These are phyloP conservation scores for Kodamaea laetipori DNA, from an alignment of 805 yeast species.

Conservation along the genomic window DNA sequence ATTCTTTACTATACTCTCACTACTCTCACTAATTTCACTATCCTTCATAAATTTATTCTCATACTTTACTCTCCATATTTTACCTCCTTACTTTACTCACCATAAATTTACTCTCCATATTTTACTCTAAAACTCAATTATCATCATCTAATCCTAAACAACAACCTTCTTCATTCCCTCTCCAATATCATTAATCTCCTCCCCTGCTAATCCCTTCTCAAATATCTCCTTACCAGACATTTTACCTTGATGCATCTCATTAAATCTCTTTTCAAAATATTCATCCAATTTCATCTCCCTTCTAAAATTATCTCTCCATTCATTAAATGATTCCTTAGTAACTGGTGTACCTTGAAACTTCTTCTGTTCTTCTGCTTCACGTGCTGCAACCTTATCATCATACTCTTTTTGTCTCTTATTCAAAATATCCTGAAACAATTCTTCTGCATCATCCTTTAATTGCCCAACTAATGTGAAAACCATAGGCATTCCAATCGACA, in stretches of 20 bases:
- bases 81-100: too few relatives aligned
- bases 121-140: too few relatives aligned
- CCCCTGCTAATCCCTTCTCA: slow-evolving; percentile 83
- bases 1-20: too few relatives aligned
- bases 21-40: too few relatives aligned
- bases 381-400: slow-evolving; percentile 58
- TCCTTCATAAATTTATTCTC: too few relatives aligned
- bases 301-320: slow-evolving; percentile 76
- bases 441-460: slow-evolving; percentile 81
- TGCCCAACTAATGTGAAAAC: slow-evolving; percentile 76
- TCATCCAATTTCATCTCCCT: slow-evolving; percentile 71
- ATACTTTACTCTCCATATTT: too few relatives aligned
- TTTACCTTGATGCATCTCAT: slow-evolving; percentile 68
- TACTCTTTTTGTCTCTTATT: slow-evolving; percentile 53
- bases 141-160: too few relatives aligned
- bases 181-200: slow-evolving; percentile 22
- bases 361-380: slow-evolving; percentile 82
- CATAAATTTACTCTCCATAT: too few relatives aligned
- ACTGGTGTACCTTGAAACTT: slow-evolving; percentile 92
- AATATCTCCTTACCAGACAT: slow-evolving; percentile 88
- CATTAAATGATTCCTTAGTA: slow-evolving; percentile 68
- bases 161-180: slow-evolving; percentile 1
- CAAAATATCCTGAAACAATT: slow-evolving; percentile 59
- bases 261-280: slow-evolving; percentile 52
- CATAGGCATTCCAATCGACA: slow-evolving; percentile 89